Base-by-base conservation (phyloP, 2,329 filamentous ascomycete species). In the Graphilbum sp. region DNA sequence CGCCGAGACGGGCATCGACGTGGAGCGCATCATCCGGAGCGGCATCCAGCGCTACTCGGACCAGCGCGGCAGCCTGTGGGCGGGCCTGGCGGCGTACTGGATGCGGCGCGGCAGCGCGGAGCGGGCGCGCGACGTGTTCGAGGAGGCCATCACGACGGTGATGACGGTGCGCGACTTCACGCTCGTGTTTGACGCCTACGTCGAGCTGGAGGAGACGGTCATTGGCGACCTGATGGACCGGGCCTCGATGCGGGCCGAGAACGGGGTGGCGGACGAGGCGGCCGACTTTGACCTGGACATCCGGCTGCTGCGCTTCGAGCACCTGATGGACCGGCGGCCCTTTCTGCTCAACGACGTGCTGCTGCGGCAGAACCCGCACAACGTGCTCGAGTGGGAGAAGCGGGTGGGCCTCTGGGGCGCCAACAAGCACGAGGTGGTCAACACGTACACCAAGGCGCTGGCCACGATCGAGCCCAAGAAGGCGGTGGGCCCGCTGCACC, bases 131-230 rank as follows among this genome's bases (percentile, higher is more conserved):
- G 90, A 98, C 55, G 69, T 92, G 4, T 96, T 94, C 47, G 90
- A 98, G 58, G 87, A 96, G 57, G 92, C 84, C 33, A 84, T 96
- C 47, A 94, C 85, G 11, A 96, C 88, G 2, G 92, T 95, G 45
- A 96, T 96, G 88, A 98, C 90, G 2, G 87, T 98, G 33, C 79
- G 90, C 40, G 90, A 98, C 16, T 98, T 98, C 53, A 92, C 87
- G 1, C 72, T 96, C 39, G 79, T 96, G 34, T 98, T 98, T 50
- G 90, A 98, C 57, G 82, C 87, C 0, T 98, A 96, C 52, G 79
- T 83, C 24, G 90, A 98, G 57, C 95, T 95, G 44, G 90, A 98
- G 56, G 92, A 98, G 60, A 88, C 87, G 0, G 79, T 96, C 47
- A 94, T 96, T 46, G 79, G 83, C 13, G 79, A 79, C 35, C 66